Conservation (phyloP, 2,329 filamentous ascomycete species). For the Fusarium pininemorale region DNA sequence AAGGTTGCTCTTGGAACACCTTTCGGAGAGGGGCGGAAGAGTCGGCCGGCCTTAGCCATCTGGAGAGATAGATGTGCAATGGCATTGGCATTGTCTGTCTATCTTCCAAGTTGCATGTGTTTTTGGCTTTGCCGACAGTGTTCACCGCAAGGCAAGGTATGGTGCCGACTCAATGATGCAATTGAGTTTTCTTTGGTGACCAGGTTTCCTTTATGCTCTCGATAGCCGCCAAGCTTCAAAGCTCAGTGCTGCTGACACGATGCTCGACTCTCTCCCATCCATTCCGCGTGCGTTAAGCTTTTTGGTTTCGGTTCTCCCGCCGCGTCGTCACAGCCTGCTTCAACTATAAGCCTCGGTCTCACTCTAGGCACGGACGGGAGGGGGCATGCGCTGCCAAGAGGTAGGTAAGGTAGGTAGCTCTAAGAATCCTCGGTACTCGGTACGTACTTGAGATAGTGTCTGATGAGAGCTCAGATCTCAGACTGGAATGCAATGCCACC, state of each 20-base stretch:
- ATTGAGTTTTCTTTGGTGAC: neutral
- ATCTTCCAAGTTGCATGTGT: neutral
- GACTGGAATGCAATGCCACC: neutral
- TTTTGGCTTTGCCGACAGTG: neutral
- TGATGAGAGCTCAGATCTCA: slow-evolving; percentile 14
- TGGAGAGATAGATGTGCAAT: too few species aligned
- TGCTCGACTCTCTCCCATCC: neutral
- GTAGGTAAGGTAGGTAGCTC: neutral
- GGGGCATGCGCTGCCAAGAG: neutral
- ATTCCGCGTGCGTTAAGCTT: neutral
- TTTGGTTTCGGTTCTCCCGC: neutral
- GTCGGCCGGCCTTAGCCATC: too few species aligned
- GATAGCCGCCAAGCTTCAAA: neutral
- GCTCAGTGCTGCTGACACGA: neutral
- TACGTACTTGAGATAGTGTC: slow-evolving; percentile 1
- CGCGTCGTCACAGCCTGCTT: neutral
- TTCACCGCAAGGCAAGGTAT: neutral
- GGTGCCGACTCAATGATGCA: neutral
- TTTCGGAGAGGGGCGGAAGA: too few species aligned
- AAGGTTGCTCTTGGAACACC: too few species aligned
- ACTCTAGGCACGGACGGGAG: neutral
- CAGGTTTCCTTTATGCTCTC: neutral
- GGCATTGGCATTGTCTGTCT: too few species aligned
- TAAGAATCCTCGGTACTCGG: slow-evolving; percentile 11
- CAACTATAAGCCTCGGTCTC: neutral